Conservation (phyloP, 2,329 filamentous ascomycete species). For the Proliferodiscus dingleyae region DNA sequence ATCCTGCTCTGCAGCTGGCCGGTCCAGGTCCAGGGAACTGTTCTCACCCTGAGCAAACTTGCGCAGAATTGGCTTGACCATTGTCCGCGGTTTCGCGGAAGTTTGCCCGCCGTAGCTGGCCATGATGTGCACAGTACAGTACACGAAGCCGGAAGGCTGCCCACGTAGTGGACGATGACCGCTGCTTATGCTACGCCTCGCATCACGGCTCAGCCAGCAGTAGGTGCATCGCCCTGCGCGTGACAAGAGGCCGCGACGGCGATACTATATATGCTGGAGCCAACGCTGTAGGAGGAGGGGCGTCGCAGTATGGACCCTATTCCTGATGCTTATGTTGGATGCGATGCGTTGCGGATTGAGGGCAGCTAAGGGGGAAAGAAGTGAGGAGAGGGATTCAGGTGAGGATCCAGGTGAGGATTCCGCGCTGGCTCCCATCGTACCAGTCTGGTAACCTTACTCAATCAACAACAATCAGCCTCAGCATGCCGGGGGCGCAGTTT, state of each 20-base stretch:
- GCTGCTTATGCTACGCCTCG: slow-evolving; percentile 17
- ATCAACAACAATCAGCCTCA: slow-evolving; percentile 21
- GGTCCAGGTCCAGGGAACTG: slow-evolving; percentile 58
- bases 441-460: slow-evolving; percentile 1
- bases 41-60: slow-evolving; percentile 51
- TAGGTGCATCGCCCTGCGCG: neutral
- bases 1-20: slow-evolving; percentile 53
- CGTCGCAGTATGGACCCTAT: neutral
- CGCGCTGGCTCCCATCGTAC: slow-evolving; percentile 4
- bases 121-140: slow-evolving; percentile 12
- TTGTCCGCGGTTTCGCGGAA: slow-evolving; percentile 25
- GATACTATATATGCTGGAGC: neutral
- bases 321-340: neutral
- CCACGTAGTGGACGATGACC: slow-evolving; percentile 17
- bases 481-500: slow-evolving; percentile 15
- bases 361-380: neutral
- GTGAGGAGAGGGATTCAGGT: neutral
- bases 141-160: too few relatives aligned
- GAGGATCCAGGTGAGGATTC: neutral
- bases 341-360: neutral
- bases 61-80: slow-evolving; percentile 55
- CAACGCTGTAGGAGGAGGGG: neutral
- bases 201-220: slow-evolving; percentile 11
- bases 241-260: slow-evolving; percentile 1
- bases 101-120: slow-evolving; percentile 22